Evolutionary conservation across 2,329 filamentous ascomycete genomes (phyloP).

Genomic region (Aureobasidium uvarum): DNA sequence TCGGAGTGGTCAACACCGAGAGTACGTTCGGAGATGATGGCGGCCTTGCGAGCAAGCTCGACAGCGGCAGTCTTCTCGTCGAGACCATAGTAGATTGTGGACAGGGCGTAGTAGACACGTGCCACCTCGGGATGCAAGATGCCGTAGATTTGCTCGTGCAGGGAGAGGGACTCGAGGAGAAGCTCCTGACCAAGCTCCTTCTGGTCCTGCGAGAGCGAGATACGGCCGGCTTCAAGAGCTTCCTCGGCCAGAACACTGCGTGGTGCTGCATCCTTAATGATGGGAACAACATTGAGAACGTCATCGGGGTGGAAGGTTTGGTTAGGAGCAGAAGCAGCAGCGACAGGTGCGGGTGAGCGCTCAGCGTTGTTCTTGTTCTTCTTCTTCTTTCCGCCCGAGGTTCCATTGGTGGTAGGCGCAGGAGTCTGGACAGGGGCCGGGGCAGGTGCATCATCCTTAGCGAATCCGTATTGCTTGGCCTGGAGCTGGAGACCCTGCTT

Average conservation of each 20-base stretch:
- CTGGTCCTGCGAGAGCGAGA: conserved; percentile 93
- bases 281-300: conserved; percentile 85
- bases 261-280: conserved; percentile 91
- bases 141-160: conserved; percentile 98
- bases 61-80: conserved; percentile 96
- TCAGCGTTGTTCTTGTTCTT: conserved; percentile 57
- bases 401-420: conserved; percentile 39
- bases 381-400: conserved; percentile 48
- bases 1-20: conserved; percentile 91
- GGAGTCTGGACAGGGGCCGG: conserved; percentile 34
- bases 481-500: conserved; percentile 88
- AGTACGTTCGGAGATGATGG: conserved; percentile 92
- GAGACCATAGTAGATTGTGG: conserved; percentile 95
- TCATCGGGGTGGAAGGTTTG: conserved; percentile 79
- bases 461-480: conserved; percentile 73
- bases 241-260: conserved; percentile 91
- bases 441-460: conserved; percentile 38
- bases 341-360: conserved; percentile 49
- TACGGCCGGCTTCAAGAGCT: conserved; percentile 89
- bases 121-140: conserved; percentile 96
- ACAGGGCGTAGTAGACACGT: conserved; percentile 88
- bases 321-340: conserved; percentile 48
- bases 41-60: conserved; percentile 92
- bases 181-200: conserved; percentile 95
- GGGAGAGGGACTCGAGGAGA: conserved; percentile 87